Conservation (phyloP, 192 early-diverging fungal species). For the Linnemannia hyalina region DNA sequence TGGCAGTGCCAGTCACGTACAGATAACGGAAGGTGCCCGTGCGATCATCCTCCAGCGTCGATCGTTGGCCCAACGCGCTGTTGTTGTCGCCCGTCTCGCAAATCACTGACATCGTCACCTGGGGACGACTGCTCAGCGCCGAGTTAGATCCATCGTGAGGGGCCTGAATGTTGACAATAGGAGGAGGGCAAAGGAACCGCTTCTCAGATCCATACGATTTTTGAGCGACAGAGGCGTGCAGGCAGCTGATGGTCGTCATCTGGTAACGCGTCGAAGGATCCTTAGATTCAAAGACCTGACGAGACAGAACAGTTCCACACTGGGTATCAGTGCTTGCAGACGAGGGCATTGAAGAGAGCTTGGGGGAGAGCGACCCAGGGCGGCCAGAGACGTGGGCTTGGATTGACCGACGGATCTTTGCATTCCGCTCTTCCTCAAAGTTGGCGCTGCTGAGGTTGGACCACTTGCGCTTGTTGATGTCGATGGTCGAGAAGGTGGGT, state of each 20-base stretch:
- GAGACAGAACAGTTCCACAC: slow-evolving; percentile 10
- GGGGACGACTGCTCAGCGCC: slow-evolving; percentile 64
- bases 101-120: slow-evolving; percentile 73
- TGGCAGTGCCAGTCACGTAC: slow-evolving; percentile 83
- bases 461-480: slow-evolving; percentile 56
- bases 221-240: slow-evolving; percentile 88
- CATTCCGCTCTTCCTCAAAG: slow-evolving; percentile 54
- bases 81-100: slow-evolving; percentile 63
- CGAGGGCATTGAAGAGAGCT: slow-evolving; percentile 7
- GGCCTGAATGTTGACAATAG: slow-evolving; percentile 72
- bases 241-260: slow-evolving; percentile 84
- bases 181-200: slow-evolving; percentile 84
- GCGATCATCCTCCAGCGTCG: slow-evolving; percentile 64
- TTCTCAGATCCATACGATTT: slow-evolving; percentile 97
- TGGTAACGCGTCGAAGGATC: slow-evolving; percentile 45
- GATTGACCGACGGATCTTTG: slow-evolving; percentile 63
- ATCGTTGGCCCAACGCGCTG: slow-evolving; percentile 58
- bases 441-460: slow-evolving; percentile 47
- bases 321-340: not conserved
- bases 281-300: slow-evolving; percentile 33
- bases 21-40: slow-evolving; percentile 81
- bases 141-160: slow-evolving; percentile 53
- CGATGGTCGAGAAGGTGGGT: slow-evolving; percentile 21
- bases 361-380: slow-evolving; percentile 23
- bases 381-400: slow-evolving; percentile 53